A percentile compares a stretch with the other conserved stretches of the same genome.
phyloP scores from a whole-genome alignment of 2,329 filamentous ascomycete genomes.

The Tympanopsis confertula region DNA sequence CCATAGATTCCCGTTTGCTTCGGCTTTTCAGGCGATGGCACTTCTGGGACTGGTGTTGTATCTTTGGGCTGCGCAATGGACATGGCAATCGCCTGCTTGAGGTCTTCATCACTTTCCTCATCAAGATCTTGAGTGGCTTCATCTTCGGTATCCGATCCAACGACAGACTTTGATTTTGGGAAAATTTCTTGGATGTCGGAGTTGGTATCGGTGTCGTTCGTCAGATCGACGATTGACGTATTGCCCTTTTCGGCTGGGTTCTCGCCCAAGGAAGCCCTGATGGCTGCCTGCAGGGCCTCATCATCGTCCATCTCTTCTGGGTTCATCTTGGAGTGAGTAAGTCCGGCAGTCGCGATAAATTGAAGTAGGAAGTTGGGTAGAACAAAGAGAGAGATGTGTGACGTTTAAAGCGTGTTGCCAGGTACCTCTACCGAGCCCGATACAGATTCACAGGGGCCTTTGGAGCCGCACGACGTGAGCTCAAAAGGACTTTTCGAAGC shows the following conservation, averaged over 20 bases:
- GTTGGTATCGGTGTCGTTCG: not conserved
- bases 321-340: not conserved
- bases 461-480: too few relatives aligned
- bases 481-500: too few relatives aligned
- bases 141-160: constrained; percentile 1
- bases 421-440: too few relatives aligned
- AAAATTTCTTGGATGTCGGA: not conserved
- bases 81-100: not conserved
- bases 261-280: not conserved
- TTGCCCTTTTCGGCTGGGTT: not conserved
- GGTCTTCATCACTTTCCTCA: constrained; percentile 1
- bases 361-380: too few relatives aligned
- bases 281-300: not conserved
- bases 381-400: too few relatives aligned
- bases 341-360: too few relatives aligned
- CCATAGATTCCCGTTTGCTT: not conserved
- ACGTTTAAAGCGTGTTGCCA: too few relatives aligned
- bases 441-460: too few relatives aligned
- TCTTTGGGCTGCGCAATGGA: not conserved
- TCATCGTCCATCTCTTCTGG: not conserved
- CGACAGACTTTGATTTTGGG: not conserved
- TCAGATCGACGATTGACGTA: not conserved
- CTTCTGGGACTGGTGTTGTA: not conserved
- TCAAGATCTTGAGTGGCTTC: not conserved
- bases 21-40: not conserved